A percentile compares a stretch with the other conserved stretches of the same genome.
phyloP scores from a whole-genome alignment of 73 alveolate genomes.

The Breviolum minutum region DNA sequence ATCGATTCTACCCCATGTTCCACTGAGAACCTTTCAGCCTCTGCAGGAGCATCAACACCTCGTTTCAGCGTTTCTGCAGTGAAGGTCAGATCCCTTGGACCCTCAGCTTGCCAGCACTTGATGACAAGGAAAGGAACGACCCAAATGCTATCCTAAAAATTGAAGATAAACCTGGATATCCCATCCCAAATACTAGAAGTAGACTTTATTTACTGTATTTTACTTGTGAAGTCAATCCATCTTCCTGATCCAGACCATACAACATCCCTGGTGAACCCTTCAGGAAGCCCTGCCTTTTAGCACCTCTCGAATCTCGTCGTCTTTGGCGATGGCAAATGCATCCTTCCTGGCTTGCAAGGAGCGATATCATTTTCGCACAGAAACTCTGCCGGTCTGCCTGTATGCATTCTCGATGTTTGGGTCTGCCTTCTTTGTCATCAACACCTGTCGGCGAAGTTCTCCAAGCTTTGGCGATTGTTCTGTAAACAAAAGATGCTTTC shows the following conservation, averaged over 20 bases:
- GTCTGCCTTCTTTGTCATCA: slow-evolving; percentile 74
- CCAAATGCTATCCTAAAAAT: no score
- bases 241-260: no score
- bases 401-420: slow-evolving; percentile 71
- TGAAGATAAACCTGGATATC: no score
- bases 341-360: slow-evolving; percentile 40
- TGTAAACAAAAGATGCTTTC: not conserved
- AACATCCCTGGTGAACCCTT: not conserved
- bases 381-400: slow-evolving; percentile 7
- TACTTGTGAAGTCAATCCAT: no score
- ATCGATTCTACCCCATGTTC: no score
- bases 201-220: no score
- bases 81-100: no score
- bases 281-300: slow-evolving; percentile 16
- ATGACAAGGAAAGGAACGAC: no score
- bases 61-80: not conserved
- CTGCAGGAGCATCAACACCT: slow-evolving; percentile 31
- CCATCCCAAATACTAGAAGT: no score
- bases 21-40: not conserved
- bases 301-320: slow-evolving; percentile 66
- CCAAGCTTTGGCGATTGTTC: no score
- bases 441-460: slow-evolving; percentile 5
- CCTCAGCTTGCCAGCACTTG: no score
- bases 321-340: slow-evolving; percentile 75
- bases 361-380: not conserved